Evolutionary conservation across 805 yeast species (phyloP), one percentile per base, ranked within the genome.

Genomic region (Clavispora vitiphila): DNA sequence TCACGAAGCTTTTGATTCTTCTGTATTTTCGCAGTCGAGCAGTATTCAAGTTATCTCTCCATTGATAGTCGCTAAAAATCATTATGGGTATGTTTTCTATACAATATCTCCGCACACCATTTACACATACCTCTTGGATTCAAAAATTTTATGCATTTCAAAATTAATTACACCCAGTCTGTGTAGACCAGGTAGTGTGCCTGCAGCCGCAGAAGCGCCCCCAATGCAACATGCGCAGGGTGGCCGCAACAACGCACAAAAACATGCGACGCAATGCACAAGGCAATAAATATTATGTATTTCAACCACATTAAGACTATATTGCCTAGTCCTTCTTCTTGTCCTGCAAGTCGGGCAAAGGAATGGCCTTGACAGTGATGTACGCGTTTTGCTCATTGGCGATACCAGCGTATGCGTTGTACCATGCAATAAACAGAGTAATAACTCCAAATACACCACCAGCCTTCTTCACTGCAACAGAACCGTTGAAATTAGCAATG

Each of bases 351-450:
- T 57, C 65, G 34, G 83, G 83, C 75, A 80, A 77, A 39, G 68
- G 77, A 22, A 74, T 53, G 16, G 77, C 77, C 51, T 67, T 65
- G 34, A 71, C 67, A 21, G 73, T 65, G 35, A 83, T 36, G 57
- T 80, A 83, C 4, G 87, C 67, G 61, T 84, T 85, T 55, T 79
- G 82, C 27, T 64, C 66, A 44, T 74, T 83, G 23, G 86, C 70
- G 31, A 69, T 47, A 65, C 74, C 74, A 14, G 74, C 73, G 41
- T 65, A 69, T 12, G 74, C 74, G 50, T 67, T 67, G 40, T 69
- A 69, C 74, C 74, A 69, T 18, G 74, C 72, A 23, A 56, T 41
- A 43, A 69, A 66, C 5, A 74, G 69, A 35, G 74, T 65, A 25
- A 69, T 48, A 10, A 69, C 21, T 6, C 74, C 74, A 43, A 69